Evolutionary conservation across 352 stramenopile genomes (phyloP).

Genomic region (Globisporangium nodosum): DNA sequence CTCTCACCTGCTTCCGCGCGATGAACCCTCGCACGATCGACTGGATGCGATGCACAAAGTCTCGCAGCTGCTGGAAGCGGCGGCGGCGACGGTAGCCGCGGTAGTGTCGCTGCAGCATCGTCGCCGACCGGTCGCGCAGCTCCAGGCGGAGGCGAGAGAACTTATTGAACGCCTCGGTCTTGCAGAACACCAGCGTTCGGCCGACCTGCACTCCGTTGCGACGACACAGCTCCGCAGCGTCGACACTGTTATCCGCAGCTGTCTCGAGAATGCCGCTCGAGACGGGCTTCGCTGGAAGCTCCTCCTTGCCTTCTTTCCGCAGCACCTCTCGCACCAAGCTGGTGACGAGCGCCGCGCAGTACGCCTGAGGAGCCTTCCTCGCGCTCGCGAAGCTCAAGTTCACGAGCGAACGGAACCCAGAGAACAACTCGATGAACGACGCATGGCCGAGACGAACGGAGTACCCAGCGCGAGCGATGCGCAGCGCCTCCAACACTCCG

Average conservation of each 20-base stretch:
- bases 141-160: conserved; percentile 45
- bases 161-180: conserved; percentile 46
- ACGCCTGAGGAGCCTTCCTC: conserved; percentile 26
- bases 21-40: conserved; percentile 44
- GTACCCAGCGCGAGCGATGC: conserved; percentile 94
- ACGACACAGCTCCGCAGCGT: conserved; percentile 6
- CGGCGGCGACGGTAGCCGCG: conserved; percentile 35
- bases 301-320: conserved; percentile 1
- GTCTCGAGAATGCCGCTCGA: conserved; percentile 5
- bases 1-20: conserved; percentile 22
- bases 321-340: conserved; percentile 6
- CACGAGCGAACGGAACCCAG: conserved; percentile 45
- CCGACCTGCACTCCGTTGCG: conserved; percentile 48
- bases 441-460: conserved; percentile 92
- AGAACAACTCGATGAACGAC: conserved; percentile 85
- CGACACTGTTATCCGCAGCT: not conserved
- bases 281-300: not conserved
- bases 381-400: conserved; percentile 10
- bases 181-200: conserved; percentile 61
- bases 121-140: conserved; percentile 26
- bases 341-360: conserved; percentile 5
- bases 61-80: conserved; percentile 30
- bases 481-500: conserved; percentile 94
- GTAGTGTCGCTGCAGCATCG: conserved; percentile 36
- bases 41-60: conserved; percentile 30